A percentile compares a stretch with the other conserved stretches of the same genome.
These are phyloP conservation scores for Fomitopsis schrenkii DNA, from an alignment of 1,284 basidiomycete genomes.

Conservation along the genomic window DNA sequence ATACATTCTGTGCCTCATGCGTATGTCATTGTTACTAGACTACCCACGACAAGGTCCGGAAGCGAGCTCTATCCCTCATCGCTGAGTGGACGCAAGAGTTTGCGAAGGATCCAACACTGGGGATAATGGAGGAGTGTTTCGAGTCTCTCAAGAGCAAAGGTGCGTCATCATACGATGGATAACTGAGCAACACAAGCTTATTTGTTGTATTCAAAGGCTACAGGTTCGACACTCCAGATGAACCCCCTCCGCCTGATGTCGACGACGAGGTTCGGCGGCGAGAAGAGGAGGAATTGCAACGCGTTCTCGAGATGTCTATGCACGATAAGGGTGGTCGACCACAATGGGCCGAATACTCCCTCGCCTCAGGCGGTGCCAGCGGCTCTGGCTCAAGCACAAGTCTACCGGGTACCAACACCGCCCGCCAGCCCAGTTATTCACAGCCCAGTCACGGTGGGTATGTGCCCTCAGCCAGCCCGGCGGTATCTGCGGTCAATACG, in stretches of 20 bases:
- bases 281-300: slow-evolving; percentile 91
- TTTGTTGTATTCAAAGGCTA: slow-evolving; percentile 43
- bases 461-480: slow-evolving; percentile 27
- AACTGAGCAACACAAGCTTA: not conserved
- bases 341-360: slow-evolving; percentile 42
- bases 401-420: slow-evolving; percentile 14
- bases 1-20: not conserved
- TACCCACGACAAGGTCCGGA: slow-evolving; percentile 86
- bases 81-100: slow-evolving; percentile 88
- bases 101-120: slow-evolving; percentile 75
- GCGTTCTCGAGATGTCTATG: slow-evolving; percentile 86
- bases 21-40: slow-evolving; percentile 43
- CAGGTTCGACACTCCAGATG: slow-evolving; percentile 63
- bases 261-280: slow-evolving; percentile 78
- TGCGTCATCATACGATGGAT: slow-evolving; percentile 31
- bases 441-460: slow-evolving; percentile 28
- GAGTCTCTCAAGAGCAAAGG: slow-evolving; percentile 81
- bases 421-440: slow-evolving; percentile 10
- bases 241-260: slow-evolving; percentile 63
- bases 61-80: slow-evolving; percentile 70
- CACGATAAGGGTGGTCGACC: slow-evolving; percentile 80
- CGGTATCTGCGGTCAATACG: slow-evolving; percentile 25
- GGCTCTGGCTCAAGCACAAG: slow-evolving; percentile 20
- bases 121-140: slow-evolving; percentile 90
- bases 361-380: slow-evolving; percentile 36